A percentile compares a stretch with the other conserved stretches of the same genome.
These are phyloP conservation scores for Cutaneotrichosporon sp. DNA, from an alignment of 1,284 basidiomycete species.

Conservation along the genomic window DNA sequence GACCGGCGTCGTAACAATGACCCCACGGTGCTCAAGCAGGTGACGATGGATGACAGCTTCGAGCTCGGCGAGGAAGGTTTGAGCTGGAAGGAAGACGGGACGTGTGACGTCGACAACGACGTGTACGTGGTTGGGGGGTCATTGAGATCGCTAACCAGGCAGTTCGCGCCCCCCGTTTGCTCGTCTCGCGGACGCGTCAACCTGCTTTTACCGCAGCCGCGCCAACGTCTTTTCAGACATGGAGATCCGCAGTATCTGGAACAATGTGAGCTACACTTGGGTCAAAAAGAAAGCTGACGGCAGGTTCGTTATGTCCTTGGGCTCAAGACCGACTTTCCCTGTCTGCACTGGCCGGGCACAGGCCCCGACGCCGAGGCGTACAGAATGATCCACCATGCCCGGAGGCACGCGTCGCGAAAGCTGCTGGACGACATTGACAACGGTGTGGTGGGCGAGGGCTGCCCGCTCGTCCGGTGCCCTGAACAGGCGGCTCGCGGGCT, in stretches of 20 bases:
- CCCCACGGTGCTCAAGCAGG: not conserved
- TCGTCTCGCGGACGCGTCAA: constrained; percentile 26
- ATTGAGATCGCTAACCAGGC: no score
- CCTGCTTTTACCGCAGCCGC: constrained; percentile 33
- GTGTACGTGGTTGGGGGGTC: no score
- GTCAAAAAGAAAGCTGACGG: not conserved
- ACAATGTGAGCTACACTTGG: not conserved
- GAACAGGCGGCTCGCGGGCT: constrained; percentile 32
- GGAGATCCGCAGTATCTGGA: constrained; percentile 5
- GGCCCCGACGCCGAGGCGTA: constrained; percentile 19
- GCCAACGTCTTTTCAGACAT: constrained; percentile 21
- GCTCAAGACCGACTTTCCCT: constrained; percentile 18
- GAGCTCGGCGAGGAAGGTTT: constrained; percentile 24
- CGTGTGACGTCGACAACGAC: constrained; percentile 19
- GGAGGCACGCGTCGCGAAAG: not conserved
- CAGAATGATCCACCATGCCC: not conserved
- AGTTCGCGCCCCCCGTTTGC: constrained; percentile 32
- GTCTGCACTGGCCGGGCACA: constrained; percentile 32
- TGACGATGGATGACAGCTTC: constrained; percentile 24
- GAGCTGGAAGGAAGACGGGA: constrained; percentile 26
- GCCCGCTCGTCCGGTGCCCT: constrained; percentile 29
- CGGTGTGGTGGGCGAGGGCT: constrained; percentile 22
- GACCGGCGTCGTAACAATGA: not conserved
- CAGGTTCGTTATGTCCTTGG: constrained; percentile 31
- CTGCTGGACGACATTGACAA: not conserved